phyloP scores from a whole-genome alignment of 1,284 basidiomycete genomes.

The Microbotryum saponariae region DNA sequence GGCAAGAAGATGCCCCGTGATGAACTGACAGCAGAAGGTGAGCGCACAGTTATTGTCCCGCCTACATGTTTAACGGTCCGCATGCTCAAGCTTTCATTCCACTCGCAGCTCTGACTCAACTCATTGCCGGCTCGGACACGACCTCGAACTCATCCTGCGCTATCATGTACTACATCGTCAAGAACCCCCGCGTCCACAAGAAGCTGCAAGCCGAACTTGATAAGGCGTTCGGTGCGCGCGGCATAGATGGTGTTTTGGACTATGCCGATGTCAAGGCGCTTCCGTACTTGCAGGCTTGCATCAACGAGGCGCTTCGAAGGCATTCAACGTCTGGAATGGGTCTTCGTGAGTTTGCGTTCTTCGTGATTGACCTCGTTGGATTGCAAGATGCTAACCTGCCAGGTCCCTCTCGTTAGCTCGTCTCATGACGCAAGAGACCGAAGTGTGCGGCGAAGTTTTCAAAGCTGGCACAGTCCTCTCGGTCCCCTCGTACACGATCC shows the following conservation, averaged over 20 bases:
- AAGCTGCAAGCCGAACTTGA: constrained; percentile 76
- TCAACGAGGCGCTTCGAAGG: constrained; percentile 70
- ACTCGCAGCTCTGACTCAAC: constrained; percentile 55
- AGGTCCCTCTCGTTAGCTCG: constrained; percentile 47
- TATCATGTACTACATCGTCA: constrained; percentile 71
- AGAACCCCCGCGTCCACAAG: constrained; percentile 56
- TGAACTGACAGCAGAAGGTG: constrained; percentile 74
- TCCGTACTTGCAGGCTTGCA: constrained; percentile 58
- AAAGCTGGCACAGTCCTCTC: constrained; percentile 50
- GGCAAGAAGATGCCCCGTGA: constrained; percentile 68
- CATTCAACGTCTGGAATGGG: constrained; percentile 70
- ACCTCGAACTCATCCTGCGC: constrained; percentile 80
- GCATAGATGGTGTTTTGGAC: constrained; percentile 31
- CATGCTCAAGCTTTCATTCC: too few relatives aligned
- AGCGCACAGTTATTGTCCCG: not conserved
- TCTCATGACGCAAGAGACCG: constrained; percentile 57
- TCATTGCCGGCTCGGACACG: constrained; percentile 71
- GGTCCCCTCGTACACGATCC: constrained; percentile 59
- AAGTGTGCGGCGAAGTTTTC: constrained; percentile 58
- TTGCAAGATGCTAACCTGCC: not conserved
- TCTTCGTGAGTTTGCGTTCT: constrained; percentile 41
- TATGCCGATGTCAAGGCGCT: constrained; percentile 34
- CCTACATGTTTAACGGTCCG: not conserved
- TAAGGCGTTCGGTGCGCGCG: constrained; percentile 51
- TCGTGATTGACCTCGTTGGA: constrained; percentile 20